Conservation (phyloP, 164 flowering plant genomes). For the Hamamelis virginiana region DNA sequence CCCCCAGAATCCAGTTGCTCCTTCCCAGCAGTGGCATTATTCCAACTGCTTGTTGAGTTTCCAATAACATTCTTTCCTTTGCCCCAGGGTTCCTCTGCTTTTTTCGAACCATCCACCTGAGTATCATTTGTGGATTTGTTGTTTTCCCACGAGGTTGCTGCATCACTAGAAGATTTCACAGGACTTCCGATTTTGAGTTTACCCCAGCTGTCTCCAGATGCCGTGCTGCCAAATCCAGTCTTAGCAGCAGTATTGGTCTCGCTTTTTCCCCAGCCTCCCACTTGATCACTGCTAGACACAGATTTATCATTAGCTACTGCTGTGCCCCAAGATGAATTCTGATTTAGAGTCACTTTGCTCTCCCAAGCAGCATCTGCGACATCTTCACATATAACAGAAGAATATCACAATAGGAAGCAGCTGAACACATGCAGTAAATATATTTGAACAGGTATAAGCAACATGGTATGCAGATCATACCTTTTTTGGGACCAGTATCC, state of each 20-base stretch:
- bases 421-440: not conserved
- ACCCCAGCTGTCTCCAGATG: conserved; percentile 27
- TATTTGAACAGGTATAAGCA: not conserved
- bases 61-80: conserved; percentile 11
- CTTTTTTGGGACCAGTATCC: conserved; percentile 31
- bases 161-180: conserved; percentile 9
- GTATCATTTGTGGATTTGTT: not conserved
- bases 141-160: conserved; percentile 9
- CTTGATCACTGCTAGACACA: conserved; percentile 14
- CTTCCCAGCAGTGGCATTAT: conserved; percentile 10
- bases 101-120: conserved; percentile 3
- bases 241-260: conserved; percentile 23
- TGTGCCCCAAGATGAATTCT: conserved; percentile 41
- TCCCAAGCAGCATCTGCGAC: conserved; percentile 50
- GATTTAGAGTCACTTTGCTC: conserved; percentile 20
- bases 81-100: conserved; percentile 14
- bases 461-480: conserved; percentile 19
- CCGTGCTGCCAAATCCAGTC: conserved; percentile 18
- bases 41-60: conserved; percentile 9
- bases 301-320: conserved; percentile 20
- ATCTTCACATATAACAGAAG: conserved; percentile 14
- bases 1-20: conserved; percentile 23
- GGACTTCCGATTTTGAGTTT: not conserved
- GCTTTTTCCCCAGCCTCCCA: conserved; percentile 26
- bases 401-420: not conserved